Percentiles rank a stretch among this genome's conserved stretches.
Evolutionary conservation across 306 rosid genomes (phyloP).

Genomic region (Acacia melanoxylon): DNA sequence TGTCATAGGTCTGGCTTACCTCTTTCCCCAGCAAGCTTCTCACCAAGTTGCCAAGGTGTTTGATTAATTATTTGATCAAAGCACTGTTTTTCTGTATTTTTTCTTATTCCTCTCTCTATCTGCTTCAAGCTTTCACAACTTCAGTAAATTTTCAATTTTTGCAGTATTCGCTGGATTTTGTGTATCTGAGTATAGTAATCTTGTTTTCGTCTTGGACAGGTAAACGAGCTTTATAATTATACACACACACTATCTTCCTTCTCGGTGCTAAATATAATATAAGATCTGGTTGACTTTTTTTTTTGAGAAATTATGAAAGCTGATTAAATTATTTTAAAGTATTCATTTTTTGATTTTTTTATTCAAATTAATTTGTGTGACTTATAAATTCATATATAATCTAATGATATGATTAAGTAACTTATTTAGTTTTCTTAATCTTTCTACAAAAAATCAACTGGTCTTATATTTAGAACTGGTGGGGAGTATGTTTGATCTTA

Average conservation of each 20-base stretch:
- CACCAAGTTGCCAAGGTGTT: constrained; percentile 95
- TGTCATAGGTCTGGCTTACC: constrained; percentile 86
- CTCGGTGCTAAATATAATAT: no score
- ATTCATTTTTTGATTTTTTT: rapidly evolving
- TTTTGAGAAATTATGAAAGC: no score
- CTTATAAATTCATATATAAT: no score
- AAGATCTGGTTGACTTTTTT: no score
- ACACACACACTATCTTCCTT: no score
- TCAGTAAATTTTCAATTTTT: constrained; percentile 16
- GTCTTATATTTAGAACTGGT: no score
- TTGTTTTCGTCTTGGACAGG: constrained; percentile 97
- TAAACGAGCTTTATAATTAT: constrained; percentile 25
- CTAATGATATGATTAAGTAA: no score
- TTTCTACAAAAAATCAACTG: no score
- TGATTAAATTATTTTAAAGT: no score
- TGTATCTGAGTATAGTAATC: constrained; percentile 81
- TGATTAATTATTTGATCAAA: not conserved
- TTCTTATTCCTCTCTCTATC: constrained; percentile 13
- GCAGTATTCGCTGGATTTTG: constrained; percentile 96
- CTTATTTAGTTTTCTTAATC: no score
- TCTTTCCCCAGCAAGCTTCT: constrained; percentile 88
- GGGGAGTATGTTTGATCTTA: no score
- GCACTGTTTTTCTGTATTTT: not conserved
- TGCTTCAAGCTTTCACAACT: not conserved
- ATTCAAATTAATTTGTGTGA: no score